Percentiles rank a stretch among this genome's conserved stretches.
Evolutionary conservation across 2,329 filamentous ascomycete species (phyloP).

Genomic region (Paecilomyces fulvus): DNA sequence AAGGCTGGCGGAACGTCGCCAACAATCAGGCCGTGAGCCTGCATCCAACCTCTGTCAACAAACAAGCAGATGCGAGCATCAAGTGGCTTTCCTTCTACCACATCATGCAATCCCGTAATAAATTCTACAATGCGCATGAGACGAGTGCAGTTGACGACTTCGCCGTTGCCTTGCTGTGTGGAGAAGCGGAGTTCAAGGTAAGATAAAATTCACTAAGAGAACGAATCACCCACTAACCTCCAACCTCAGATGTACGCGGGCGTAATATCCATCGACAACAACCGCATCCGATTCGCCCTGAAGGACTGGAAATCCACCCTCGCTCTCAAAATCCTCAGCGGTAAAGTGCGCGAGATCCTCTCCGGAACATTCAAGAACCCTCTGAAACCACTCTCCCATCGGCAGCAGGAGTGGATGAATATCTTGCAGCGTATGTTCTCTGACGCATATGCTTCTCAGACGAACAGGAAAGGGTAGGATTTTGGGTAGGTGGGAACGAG

Average conservation of each 20-base stretch:
- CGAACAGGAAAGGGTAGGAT: not conserved
- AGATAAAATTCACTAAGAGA: conserved; percentile 15
- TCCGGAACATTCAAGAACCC: conserved; percentile 53
- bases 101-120: conserved; percentile 85
- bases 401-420: conserved; percentile 66
- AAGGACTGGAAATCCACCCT: conserved; percentile 86
- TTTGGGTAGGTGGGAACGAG: not conserved
- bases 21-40: conserved; percentile 88
- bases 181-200: conserved; percentile 80
- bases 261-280: conserved; percentile 77
- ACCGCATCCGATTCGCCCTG: conserved; percentile 73
- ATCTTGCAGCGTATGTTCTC: conserved; percentile 64
- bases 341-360: conserved; percentile 66
- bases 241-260: conserved; percentile 70
- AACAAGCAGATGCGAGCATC: conserved; percentile 45
- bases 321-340: conserved; percentile 73
- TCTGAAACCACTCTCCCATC: conserved; percentile 40
- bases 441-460: conserved; percentile 8
- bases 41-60: conserved; percentile 84
- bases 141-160: conserved; percentile 75
- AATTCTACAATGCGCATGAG: conserved; percentile 78
- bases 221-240: not conserved
- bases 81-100: conserved; percentile 92
- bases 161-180: conserved; percentile 73
- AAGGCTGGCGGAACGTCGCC: conserved; percentile 80